Evolutionary conservation across 441 rosid genomes (phyloP).

Genomic region (Rhodomyrtus psidioides): DNA sequence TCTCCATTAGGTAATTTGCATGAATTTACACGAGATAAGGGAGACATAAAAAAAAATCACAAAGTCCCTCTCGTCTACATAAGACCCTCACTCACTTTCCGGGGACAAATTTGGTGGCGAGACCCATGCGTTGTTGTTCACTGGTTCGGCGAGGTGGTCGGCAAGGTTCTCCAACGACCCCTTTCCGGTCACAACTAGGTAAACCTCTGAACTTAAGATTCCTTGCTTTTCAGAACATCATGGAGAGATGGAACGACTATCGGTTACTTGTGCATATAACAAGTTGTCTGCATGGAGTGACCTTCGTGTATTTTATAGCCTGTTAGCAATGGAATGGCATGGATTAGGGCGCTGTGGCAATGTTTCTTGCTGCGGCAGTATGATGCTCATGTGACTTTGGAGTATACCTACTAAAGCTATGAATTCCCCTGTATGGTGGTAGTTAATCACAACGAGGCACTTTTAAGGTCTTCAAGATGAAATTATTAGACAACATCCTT

Average conservation of each 20-base stretch:
- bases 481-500: too few species aligned
- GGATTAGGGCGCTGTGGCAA: neutral
- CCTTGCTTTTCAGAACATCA: neutral
- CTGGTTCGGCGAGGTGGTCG: slow-evolving; percentile 14
- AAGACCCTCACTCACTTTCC: neutral
- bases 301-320: neutral
- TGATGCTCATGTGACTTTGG: neutral
- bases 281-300: neutral
- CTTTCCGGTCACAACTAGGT: slow-evolving; percentile 3
- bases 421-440: neutral
- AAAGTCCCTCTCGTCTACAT: neutral
- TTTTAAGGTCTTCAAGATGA: too few species aligned
- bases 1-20: neutral
- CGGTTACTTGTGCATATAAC: neutral
- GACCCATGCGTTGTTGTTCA: slow-evolving; percentile 10
- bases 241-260: neutral
- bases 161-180: slow-evolving; percentile 14
- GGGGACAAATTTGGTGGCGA: slow-evolving; percentile 1
- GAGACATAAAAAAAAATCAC: neutral
- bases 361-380: too few species aligned
- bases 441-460: neutral
- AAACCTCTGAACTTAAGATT: neutral
- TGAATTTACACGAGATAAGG: neutral
- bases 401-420: neutral
- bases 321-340: neutral